These are phyloP conservation scores for Cordia subcordata DNA, from an alignment of 257 asterid genomes.

Conservation along the genomic window DNA sequence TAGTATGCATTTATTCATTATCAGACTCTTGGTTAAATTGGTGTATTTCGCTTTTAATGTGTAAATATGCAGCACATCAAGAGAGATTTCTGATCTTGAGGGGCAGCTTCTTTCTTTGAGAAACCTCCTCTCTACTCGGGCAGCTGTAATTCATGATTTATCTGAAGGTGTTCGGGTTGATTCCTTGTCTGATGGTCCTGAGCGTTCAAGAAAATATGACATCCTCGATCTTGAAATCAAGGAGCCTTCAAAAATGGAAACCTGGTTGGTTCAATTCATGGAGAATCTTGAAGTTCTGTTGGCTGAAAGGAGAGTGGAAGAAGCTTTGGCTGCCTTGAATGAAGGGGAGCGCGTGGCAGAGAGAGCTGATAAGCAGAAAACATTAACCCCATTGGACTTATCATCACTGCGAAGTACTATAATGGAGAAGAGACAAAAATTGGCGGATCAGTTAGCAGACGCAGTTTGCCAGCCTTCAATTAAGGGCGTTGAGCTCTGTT, in stretches of 20 bases:
- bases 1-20: too few relatives aligned
- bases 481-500: conserved; percentile 60
- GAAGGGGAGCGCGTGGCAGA: conserved; percentile 56
- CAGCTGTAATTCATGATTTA: conserved; percentile 56
- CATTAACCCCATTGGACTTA: conserved; percentile 35
- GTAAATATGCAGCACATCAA: conserved; percentile 62
- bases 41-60: conserved; percentile 19
- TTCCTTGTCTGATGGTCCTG: conserved; percentile 41
- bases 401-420: conserved; percentile 41
- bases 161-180: conserved; percentile 69
- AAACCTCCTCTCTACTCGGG: conserved; percentile 65
- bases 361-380: conserved; percentile 26
- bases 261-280: conserved; percentile 54
- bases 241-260: conserved; percentile 48
- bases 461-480: conserved; percentile 70
- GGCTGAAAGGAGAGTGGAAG: conserved; percentile 80
- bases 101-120: conserved; percentile 83
- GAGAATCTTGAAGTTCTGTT: conserved; percentile 67
- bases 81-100: conserved; percentile 88
- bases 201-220: conserved; percentile 30
- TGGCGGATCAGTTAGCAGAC: conserved; percentile 73
- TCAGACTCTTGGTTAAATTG: conserved; percentile 8
- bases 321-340: conserved; percentile 60
- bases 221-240: conserved; percentile 23
- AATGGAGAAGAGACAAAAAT: conserved; percentile 55